Percentiles rank a stretch among this genome's conserved stretches.
Evolutionary conservation across 2,329 filamentous ascomycete genomes (phyloP).

Genomic region (Arthrobotrys musiformis): DNA sequence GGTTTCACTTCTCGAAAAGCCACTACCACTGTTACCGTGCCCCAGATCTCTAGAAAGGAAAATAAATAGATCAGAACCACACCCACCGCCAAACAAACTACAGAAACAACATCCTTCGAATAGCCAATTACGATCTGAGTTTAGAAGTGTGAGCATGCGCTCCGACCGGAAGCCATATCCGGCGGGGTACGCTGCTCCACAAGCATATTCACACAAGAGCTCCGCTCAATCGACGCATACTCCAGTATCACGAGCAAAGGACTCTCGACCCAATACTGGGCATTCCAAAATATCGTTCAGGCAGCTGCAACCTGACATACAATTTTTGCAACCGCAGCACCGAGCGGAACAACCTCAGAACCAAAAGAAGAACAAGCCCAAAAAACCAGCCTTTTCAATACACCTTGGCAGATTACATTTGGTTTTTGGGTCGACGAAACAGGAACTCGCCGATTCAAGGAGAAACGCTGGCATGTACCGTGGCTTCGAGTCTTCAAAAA

Average conservation of each 20-base stretch:
- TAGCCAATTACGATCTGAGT: not conserved
- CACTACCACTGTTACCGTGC: constrained; percentile 36
- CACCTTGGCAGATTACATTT: constrained; percentile 43
- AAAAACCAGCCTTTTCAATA: constrained; percentile 32
- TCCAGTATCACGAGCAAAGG: not conserved
- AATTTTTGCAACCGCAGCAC: not conserved
- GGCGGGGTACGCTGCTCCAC: not conserved
- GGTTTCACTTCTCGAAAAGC: constrained; percentile 35
- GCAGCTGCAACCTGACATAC: constrained; percentile 16
- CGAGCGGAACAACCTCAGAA: constrained; percentile 5
- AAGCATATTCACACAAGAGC: not conserved
- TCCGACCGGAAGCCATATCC: not conserved
- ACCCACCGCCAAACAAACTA: not conserved
- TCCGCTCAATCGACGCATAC: not conserved
- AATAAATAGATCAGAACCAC: constrained; percentile 15
- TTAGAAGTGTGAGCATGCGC: not conserved
- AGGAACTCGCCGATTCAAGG: constrained; percentile 40
- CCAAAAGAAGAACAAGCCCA: constrained; percentile 21
- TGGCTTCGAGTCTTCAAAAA: constrained; percentile 30
- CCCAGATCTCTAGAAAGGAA: constrained; percentile 30
- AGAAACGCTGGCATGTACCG: constrained; percentile 37
- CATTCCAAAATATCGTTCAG: constrained; percentile 5
- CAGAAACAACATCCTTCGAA: not conserved
- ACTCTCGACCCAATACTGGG: not conserved
- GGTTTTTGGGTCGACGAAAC: constrained; percentile 43